Base-by-base conservation (phyloP, 2,329 filamentous ascomycete genomes). In the Graphilbum fragrans region DNA sequence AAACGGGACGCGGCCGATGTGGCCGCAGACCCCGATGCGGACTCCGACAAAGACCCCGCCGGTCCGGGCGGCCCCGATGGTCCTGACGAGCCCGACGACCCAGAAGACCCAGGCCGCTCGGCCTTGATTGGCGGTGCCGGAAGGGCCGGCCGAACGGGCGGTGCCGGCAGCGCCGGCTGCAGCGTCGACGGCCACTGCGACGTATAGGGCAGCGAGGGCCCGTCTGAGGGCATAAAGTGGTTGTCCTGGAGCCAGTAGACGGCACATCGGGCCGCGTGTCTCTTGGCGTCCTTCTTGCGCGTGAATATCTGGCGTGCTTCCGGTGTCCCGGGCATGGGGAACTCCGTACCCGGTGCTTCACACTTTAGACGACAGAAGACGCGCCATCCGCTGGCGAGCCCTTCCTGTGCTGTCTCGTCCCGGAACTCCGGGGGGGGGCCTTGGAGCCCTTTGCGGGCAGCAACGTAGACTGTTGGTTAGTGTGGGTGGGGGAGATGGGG, bases 221-320 rank as follows among this genome's bases (percentile, higher is more conserved):
- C 51, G 36, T 53, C 45, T 1, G 44, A 22, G 2, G 50, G 50
- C 53, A 64, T 59, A 25, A 35, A 49, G 45, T 9, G 50, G 50
- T 20, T 54, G 45, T 3, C 32, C 18, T 53, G 50, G 16, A 72
- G 56, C 57, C 61, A 70, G 8, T 60, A 53, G 19, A 66, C 48
- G 20, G 69, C 69, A 12, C 60, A 62, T 48, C 63, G 64, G 19
- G 72, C 70, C 1, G 72, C 71, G 47, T 67, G 72, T 45, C 66
- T 60, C 53, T 70, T 74, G 20, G 73, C 70, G 29, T 66, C 66
- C 59, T 70, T 74, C 49, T 74, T 74, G 21, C 29, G 29, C 11
- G n/a, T 2, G 16, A 29, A 33, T 10, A 31, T 16, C 6, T 5
- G 6, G 8, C n/a, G 29, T 5, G 29, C 29, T 16, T 31, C 29